Base-by-base conservation (phyloP, 2,329 filamentous ascomycete genomes). In the Coniella lustricola region DNA sequence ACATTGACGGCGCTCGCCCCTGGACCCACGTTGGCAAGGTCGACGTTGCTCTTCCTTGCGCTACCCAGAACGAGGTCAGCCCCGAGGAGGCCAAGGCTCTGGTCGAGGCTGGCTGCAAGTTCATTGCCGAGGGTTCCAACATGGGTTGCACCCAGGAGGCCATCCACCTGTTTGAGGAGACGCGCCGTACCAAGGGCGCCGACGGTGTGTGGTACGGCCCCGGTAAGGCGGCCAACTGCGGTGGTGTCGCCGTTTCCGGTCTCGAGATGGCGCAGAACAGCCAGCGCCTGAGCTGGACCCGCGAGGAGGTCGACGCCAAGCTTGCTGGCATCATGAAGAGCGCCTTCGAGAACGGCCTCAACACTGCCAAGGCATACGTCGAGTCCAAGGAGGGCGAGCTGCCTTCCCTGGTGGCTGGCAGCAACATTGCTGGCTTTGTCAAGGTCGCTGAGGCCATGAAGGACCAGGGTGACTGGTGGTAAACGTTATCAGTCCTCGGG, bases 221-320 rank as follows among this genome's bases (percentile, higher is more conserved):
- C 44, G 91, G 89, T 60, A 97, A 97, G 81, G 93, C 93, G 29
- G 88, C 91, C 73, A 97, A 97, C 76, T 90, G 89, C 59, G 93
- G 93, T 68, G 93, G 93, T 77, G 93, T 97, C 50, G 93, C 93
- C 49, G 93, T 98, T 35, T 95, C 90, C 3, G 93, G 93, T 60
- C 82, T 98, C 38, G 93, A 98, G 79, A 98, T 98, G 93, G 90
- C 91, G 7, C 93, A 98, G 81, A 97, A 98, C 81, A 91, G 85
- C 57, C 73, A 50, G 17, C 85, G 91, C 53, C 76, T 96, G 57
- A 79, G 73, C 63, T 98, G 93, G 93, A 87, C 87, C 22, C 64
- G 76, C 40, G 87, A 95, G 75, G 86, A 95, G 75, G 93, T 97
- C 56, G 91, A 97, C 71, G 73, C 74, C 45, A 89, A 89, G 73